Evolutionary conservation across 1,284 basidiomycete genomes (phyloP).

Genomic region (Cutaneotrichosporon mucoides): DNA sequence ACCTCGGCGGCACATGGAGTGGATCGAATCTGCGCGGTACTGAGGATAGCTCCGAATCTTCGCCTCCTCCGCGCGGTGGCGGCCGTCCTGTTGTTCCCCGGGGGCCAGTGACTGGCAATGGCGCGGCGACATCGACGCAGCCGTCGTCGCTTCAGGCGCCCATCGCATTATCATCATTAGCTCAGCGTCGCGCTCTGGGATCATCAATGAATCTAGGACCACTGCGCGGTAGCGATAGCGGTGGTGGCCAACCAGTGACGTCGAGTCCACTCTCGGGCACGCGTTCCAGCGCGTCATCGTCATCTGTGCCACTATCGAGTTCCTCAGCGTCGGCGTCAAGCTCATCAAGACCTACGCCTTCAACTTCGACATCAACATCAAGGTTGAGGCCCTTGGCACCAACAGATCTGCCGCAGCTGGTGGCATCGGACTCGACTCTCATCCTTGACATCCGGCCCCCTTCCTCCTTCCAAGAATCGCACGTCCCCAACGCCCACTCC

Average conservation of each 20-base stretch:
- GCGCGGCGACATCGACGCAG: background rate
- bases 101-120: background rate
- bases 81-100: background rate
- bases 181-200: constrained; percentile 5
- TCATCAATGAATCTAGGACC: background rate
- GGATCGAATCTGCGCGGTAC: constrained; percentile 28
- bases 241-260: background rate
- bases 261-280: background rate
- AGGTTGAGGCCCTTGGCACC: constrained; percentile 26
- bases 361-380: background rate
- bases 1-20: constrained; percentile 41
- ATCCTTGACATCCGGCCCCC: constrained; percentile 86
- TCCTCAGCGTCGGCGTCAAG: background rate
- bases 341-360: background rate
- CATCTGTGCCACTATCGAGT: background rate
- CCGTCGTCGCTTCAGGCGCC: background rate
- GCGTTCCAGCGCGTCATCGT: background rate
- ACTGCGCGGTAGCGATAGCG: too few relatives aligned
- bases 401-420: constrained; percentile 14
- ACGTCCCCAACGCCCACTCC: constrained; percentile 70
- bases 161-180: background rate
- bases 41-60: too few relatives aligned
- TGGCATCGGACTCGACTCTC: constrained; percentile 45
- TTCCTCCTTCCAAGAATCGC: constrained; percentile 63
- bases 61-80: background rate